Conservation (phyloP, 768 basidiomycete genomes). For the Phlegmacium glaucopus region DNA sequence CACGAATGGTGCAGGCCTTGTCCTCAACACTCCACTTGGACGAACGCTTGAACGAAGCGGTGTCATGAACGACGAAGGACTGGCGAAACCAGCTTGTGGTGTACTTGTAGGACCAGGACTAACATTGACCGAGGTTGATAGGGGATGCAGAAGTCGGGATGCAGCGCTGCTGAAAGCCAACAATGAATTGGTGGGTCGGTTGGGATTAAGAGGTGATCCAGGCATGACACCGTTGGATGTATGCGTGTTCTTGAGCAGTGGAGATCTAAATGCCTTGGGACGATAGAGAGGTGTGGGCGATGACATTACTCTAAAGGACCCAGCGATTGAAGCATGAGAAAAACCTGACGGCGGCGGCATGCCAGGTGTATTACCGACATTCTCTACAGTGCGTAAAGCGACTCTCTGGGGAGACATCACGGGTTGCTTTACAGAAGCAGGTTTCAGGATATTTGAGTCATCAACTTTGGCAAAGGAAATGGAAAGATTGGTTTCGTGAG, state of each 20-base stretch:
- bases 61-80: constrained; percentile 6
- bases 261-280: constrained; percentile 46
- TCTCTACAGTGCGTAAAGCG: constrained; percentile 36
- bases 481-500: constrained; percentile 13
- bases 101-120: constrained; percentile 2
- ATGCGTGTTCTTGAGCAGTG: constrained; percentile 29
- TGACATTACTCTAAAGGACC: constrained; percentile 7
- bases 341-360: constrained; percentile 38
- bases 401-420: constrained; percentile 25
- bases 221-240: constrained; percentile 7
- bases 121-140: constrained; percentile 25
- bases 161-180: constrained; percentile 15
- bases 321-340: constrained; percentile 14
- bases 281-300: constrained; percentile 16
- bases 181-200: constrained; percentile 7
- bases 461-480: not conserved
- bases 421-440: constrained; percentile 17
- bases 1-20: constrained; percentile 42
- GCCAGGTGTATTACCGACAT: constrained; percentile 32
- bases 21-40: constrained; percentile 10
- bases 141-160: constrained; percentile 34
- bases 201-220: constrained; percentile 30
- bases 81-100: not conserved
- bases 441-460: constrained; percentile 14
- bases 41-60: constrained; percentile 8